A percentile compares a stretch with the other conserved stretches of the same genome.
phyloP scores from a whole-genome alignment of 441 rosid genomes.

The Biscutella laevigata region DNA sequence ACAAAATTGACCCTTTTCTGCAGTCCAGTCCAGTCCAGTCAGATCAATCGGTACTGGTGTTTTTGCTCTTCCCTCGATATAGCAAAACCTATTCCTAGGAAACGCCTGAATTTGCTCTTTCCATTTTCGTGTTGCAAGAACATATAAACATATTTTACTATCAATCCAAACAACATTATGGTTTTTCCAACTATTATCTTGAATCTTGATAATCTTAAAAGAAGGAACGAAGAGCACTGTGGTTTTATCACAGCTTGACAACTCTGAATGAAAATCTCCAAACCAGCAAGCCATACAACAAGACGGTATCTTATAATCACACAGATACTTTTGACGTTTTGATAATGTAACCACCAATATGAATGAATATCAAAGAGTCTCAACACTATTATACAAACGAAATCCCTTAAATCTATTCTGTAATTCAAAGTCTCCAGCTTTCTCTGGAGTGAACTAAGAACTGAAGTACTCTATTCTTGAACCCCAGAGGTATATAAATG shows the following conservation, averaged over 20 bases:
- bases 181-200: neutral
- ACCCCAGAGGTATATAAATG: constrained; percentile 11
- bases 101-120: constrained; percentile 8
- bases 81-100: constrained; percentile 1
- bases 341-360: constrained; percentile 5
- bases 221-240: neutral
- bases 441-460: constrained; percentile 9
- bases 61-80: constrained; percentile 8
- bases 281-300: constrained; percentile 9
- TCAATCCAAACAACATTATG: neutral
- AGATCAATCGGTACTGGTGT: neutral
- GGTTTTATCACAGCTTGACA: neutral
- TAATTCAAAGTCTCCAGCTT: constrained; percentile 18
- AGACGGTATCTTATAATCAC: neutral
- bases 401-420: constrained; percentile 5
- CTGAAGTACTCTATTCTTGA: constrained; percentile 3
- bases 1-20: neutral
- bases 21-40: neutral
- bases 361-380: constrained; percentile 10
- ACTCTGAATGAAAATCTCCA: neutral
- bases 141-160: neutral
- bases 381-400: constrained; percentile 13
- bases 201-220: neutral
- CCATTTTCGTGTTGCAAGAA: constrained; percentile 1
- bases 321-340: neutral